Evolutionary conservation across 2,329 filamentous ascomycete genomes (phyloP), one percentile per base, ranked within the genome.

Genomic region (Penicillium sclerotiorum): DNA sequence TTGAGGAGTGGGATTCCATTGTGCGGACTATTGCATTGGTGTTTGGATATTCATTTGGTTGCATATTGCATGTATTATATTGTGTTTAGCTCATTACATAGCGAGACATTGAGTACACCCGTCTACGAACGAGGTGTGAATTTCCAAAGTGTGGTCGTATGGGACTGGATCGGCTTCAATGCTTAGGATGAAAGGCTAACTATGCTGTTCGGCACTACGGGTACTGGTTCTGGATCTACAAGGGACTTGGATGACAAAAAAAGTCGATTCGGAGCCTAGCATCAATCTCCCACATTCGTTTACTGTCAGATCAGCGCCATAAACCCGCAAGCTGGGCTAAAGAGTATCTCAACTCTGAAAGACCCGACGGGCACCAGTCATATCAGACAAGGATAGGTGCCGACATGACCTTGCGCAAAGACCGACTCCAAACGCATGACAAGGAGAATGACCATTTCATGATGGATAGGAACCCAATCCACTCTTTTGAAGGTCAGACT

Each of bases 291-390:
- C 50, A 53, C 41, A 46, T 22, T 55, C 55, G 48, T 56, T 35
- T 52, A 53, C 42, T 37, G 40, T 48, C 50, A 53, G 37, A 50
- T 21, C 45, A 45, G 46, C 47, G 45, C 30, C 27, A 44, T 47
- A 38, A 47, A 42, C 20, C 18, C 23, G 46, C 32, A 27, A 40
- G 30, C 9, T 12, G 33, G 30, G 22, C 25, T 32, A 36, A 15
- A 58, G 55, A 65, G 60, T 56, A 45, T 67, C 52, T 63, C 63
- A 67, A 62, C 61, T 56, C 59, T 55, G 50, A 48, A 33, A 40
- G 21, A 41, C 18, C 4, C n/a, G 27, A 25, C 23, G 30, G 32
- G 47, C 27, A 39, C 39, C 38, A 28, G 44, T 35, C 25, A 47
- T 46, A 44, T 46, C 47, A 47, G 36, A 57, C 48, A 42, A 44